These are phyloP conservation scores for Thinopyrum elongatum DNA, from an alignment of 176 grass and related monocot genomes.

Conservation along the genomic window DNA sequence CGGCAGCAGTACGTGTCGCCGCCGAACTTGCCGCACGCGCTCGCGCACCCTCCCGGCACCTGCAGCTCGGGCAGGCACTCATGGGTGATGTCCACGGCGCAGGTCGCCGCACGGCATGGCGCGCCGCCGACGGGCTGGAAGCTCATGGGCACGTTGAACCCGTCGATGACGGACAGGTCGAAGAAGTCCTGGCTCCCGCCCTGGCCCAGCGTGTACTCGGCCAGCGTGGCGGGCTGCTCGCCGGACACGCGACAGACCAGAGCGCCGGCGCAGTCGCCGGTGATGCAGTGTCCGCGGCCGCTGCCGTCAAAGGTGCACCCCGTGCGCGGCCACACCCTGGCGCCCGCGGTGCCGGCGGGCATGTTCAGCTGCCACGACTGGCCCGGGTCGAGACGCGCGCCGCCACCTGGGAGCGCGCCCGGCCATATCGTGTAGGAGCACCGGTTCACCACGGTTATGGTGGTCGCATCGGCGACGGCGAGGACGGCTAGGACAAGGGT, in stretches of 20 bases:
- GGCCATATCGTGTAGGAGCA: conserved; percentile 55
- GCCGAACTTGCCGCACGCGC: conserved; percentile 48
- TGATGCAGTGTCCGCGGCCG: conserved; percentile 40
- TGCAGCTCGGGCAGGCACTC: conserved; percentile 34
- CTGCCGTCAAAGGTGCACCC: conserved; percentile 46
- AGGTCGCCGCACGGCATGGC: background rate
- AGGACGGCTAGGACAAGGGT: background rate
- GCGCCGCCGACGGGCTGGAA: conserved; percentile 6
- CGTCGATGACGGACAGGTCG: conserved; percentile 28
- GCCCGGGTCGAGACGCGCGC: conserved; percentile 19
- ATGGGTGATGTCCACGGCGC: conserved; percentile 34
- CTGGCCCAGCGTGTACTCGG: conserved; percentile 44
- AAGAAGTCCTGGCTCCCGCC: background rate
- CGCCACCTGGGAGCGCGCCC: conserved; percentile 46
- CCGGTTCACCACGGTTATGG: conserved; percentile 48
- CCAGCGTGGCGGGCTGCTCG: conserved; percentile 37
- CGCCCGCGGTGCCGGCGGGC: background rate
- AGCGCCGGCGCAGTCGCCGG: conserved; percentile 46
- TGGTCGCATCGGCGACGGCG: conserved; percentile 12
- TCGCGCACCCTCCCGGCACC: conserved; percentile 41
- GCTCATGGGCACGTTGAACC: conserved; percentile 6
- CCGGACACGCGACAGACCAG: conserved; percentile 49
- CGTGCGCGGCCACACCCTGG: conserved; percentile 57
- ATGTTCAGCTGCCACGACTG: conserved; percentile 42
- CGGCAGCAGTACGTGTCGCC: conserved; percentile 53